Base-by-base conservation (phyloP, 768 basidiomycete species). In the Pholiota molesta region DNA sequence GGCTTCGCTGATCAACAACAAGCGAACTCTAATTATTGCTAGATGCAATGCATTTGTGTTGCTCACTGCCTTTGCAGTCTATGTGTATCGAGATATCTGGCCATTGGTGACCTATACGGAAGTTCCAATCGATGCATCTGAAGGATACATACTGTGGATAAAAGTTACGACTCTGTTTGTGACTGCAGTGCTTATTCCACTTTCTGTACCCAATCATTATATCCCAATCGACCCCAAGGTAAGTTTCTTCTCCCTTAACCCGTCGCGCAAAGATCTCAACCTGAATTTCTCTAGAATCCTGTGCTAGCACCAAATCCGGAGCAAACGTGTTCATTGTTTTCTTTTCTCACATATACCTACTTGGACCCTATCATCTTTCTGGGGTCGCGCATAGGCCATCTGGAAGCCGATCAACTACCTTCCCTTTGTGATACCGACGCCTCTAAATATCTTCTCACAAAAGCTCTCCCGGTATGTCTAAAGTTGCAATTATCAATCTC, bases 391-490 rank as follows among this genome's bases (percentile, higher is more conserved):
- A 65, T 77, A 19, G 64, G 75, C 5, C 83, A 82, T 66, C 67
- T 86, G 1, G 69, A 79, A 0, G 72, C 74, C 37, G 84, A 88
- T 44, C 68, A 85, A 53, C 72, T 88, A 51, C 87, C 86, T 10
- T 83, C 83, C 1, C 80, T 90, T 74, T 83, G 83, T 5, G 86
- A 88, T 60, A 82, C 84, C 57, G 88, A 90, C 61, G 51, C 60
- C 39, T 65, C 68, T 8, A 60, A 64, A 17, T 9, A 65, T 63
- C 42, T 74, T 10, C 66, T 67, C 26, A 52, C 45, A n/a, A 56
- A 56, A n/a, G 58, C 64, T 17, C 70, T 58, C 35, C 23, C 49
- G 8, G 66, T 67, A 39, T 6, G 66, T 47, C 72, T 29, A 72
- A 5, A 69, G 19, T 8, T 73, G 74, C 37, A 69, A 68, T 45